Evolutionary conservation across 352 stramenopile genomes (phyloP).

Genomic region (Phytopythium vexans): DNA sequence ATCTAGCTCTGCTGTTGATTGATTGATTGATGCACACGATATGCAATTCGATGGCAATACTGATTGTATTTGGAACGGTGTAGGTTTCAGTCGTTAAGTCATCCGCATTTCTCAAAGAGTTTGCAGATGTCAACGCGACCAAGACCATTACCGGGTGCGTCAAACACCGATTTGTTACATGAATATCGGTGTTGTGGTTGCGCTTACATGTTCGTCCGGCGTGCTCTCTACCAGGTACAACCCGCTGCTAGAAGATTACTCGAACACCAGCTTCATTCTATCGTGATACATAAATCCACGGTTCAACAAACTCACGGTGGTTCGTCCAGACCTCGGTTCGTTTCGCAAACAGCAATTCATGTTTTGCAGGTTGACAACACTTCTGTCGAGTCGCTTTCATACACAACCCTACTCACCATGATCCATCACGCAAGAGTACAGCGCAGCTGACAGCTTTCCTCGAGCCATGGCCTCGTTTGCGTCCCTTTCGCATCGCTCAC

Average conservation of each 20-base stretch:
- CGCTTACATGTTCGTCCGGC: background rate
- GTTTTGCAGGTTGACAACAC: too few relatives aligned
- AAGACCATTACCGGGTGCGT: slow-evolving; percentile 78
- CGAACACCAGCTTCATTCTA: slow-evolving; percentile 89
- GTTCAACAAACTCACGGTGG: background rate
- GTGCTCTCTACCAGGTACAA: slow-evolving; percentile 65
- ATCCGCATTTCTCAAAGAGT: slow-evolving; percentile 72
- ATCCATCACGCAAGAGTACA: slow-evolving; percentile 38
- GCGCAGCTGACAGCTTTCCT: slow-evolving; percentile 38
- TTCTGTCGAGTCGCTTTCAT: too few relatives aligned
- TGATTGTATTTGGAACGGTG: background rate
- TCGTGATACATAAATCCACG: slow-evolving; percentile 48
- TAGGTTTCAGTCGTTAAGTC: slow-evolving; percentile 86
- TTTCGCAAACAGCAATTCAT: too few relatives aligned
- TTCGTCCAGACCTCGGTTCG: too few relatives aligned
- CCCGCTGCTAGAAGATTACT: slow-evolving; percentile 86
- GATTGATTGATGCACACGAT: background rate
- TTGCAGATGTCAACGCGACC: slow-evolving; percentile 71
- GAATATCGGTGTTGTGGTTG: slow-evolving; percentile 1
- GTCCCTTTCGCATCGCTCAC: slow-evolving; percentile 37
- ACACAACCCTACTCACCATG: too few relatives aligned
- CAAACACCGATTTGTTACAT: background rate
- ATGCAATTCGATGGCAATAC: too few relatives aligned
- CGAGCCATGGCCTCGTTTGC: slow-evolving; percentile 29
- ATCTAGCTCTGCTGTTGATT: background rate